Evolutionary conservation across 2,329 filamentous ascomycete species (phyloP).

Genomic region (Colletotrichum godetiae): DNA sequence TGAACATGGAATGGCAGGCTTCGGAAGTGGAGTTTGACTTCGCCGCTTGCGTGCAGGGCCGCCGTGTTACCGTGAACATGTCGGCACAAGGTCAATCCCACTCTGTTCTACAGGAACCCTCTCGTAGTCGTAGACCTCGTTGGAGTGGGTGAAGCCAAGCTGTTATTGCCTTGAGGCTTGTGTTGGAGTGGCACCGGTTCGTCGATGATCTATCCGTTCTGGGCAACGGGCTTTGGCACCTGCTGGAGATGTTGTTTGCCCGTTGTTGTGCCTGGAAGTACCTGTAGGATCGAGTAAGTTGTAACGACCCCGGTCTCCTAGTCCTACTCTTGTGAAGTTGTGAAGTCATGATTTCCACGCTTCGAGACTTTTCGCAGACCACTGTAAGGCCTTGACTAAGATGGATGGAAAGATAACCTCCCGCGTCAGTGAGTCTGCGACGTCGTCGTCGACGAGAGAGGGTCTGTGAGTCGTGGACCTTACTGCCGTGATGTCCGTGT

Average conservation of each 20-base stretch:
- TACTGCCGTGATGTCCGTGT: constrained; percentile 20
- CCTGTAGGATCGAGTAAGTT: too few species aligned
- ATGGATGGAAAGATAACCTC: neutral
- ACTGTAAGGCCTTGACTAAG: neutral
- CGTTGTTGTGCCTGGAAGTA: neutral
- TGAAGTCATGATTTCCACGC: neutral
- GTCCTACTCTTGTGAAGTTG: neutral
- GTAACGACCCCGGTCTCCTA: neutral
- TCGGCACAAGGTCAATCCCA: constrained; percentile 29
- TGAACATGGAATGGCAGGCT: neutral
- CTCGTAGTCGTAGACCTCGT: too few species aligned
- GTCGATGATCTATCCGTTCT: neutral
- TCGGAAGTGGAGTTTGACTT: constrained; percentile 16
- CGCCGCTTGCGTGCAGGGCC: constrained; percentile 26
- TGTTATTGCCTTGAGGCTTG: constrained; percentile 6
- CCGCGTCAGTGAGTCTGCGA: neutral
- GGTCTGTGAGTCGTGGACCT: constrained; percentile 15
- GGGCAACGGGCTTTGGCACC: neutral
- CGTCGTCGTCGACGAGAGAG: neutral
- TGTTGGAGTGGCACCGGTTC: neutral
- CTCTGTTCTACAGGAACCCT: neutral
- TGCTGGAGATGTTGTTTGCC: neutral
- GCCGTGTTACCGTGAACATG: constrained; percentile 5
- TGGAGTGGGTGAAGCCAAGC: constrained; percentile 23
- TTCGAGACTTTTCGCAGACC: neutral